Evolutionary conservation across 2,329 filamentous ascomycete species (phyloP).

Genomic region (Epichloe amarillans): DNA sequence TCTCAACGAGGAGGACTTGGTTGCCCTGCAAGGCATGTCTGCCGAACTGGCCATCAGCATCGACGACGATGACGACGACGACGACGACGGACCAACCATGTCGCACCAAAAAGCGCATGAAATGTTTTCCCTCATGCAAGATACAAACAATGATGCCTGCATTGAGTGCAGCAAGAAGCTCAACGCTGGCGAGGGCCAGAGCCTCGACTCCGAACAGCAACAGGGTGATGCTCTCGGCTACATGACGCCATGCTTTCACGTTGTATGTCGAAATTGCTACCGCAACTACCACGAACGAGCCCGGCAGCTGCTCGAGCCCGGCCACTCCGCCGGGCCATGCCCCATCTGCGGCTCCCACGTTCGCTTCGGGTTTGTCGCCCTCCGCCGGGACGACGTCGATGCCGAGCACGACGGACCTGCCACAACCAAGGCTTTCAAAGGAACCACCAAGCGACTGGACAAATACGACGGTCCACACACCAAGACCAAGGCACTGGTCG

Average conservation of each 20-base stretch:
- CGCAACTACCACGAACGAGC: slow-evolving; percentile 42
- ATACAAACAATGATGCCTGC: slow-evolving; percentile 67
- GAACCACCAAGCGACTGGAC: slow-evolving; percentile 41
- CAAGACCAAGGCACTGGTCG: slow-evolving; percentile 72
- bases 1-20: slow-evolving; percentile 69
- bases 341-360: slow-evolving; percentile 54
- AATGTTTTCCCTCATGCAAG: slow-evolving; percentile 70
- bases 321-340: slow-evolving; percentile 41
- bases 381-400: slow-evolving; percentile 49
- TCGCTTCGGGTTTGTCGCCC: slow-evolving; percentile 50
- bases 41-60: slow-evolving; percentile 78
- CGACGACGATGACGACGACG: slow-evolving; percentile 68
- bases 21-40: slow-evolving; percentile 68
- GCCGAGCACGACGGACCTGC: slow-evolving; percentile 41
- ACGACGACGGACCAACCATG: slow-evolving; percentile 41
- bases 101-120: slow-evolving; percentile 67
- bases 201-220: slow-evolving; percentile 41
- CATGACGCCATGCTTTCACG: slow-evolving; percentile 78
- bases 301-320: slow-evolving; percentile 21
- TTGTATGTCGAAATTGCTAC: slow-evolving; percentile 68
- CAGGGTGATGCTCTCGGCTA: slow-evolving; percentile 57
- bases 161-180: slow-evolving; percentile 55
- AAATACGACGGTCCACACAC: slow-evolving; percentile 79
- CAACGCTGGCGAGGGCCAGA: slow-evolving; percentile 38
- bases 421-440: slow-evolving; percentile 19